Percentiles rank a stretch among this genome's conserved stretches.
phyloP scores from a whole-genome alignment of 768 basidiomycete genomes.

The Leccinum variicolor region DNA sequence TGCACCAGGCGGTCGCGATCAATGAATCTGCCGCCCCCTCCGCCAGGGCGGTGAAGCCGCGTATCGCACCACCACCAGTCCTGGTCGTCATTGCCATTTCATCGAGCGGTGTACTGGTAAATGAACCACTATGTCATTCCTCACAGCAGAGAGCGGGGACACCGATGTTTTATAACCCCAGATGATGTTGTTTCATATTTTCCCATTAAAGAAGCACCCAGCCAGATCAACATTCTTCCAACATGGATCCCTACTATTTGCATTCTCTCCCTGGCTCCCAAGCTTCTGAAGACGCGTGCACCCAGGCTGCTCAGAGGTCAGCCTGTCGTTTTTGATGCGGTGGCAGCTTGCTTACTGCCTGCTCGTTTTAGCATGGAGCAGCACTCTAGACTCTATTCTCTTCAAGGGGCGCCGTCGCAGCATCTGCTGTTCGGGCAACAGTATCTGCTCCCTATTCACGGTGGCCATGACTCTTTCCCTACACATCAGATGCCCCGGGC shows the following conservation, averaged over 20 bases:
- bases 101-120: constrained; percentile 16
- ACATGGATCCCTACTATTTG: constrained; percentile 16
- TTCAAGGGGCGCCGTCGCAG: neutral
- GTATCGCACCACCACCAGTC: constrained; percentile 19
- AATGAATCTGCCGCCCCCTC: constrained; percentile 19
- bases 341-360: constrained; percentile 2
- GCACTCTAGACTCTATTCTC: neutral
- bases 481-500: neutral
- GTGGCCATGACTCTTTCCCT: neutral
- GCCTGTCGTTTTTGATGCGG: constrained; percentile 7
- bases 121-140: constrained; percentile 18
- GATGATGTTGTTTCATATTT: constrained; percentile 11
- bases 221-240: constrained; percentile 13
- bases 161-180: constrained; percentile 20
- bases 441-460: neutral
- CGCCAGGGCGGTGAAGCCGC: constrained; percentile 21
- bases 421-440: neutral
- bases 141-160: constrained; percentile 14
- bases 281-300: neutral
- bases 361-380: constrained; percentile 10
- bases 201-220: constrained; percentile 21
- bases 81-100: constrained; percentile 24
- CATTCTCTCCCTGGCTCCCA: constrained; percentile 3
- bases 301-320: constrained; percentile 12
- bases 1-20: constrained; percentile 17